phyloP scores from a whole-genome alignment of 2,329 filamentous ascomycete genomes.

The Epichloe bromicola region DNA sequence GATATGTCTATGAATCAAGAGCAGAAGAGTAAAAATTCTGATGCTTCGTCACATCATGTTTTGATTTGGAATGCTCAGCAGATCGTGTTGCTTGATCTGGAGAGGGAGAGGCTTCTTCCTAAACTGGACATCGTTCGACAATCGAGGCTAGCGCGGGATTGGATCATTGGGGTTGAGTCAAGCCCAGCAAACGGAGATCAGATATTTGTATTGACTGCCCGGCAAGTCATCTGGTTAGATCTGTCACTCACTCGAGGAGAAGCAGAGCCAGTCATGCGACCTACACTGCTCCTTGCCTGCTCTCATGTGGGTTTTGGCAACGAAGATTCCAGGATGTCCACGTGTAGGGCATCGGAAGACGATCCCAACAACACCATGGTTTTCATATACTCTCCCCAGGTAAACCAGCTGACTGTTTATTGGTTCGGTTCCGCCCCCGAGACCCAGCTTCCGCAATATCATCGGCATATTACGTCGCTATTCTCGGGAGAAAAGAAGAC shows the following conservation, averaged over 20 bases:
- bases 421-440: constrained; percentile 19
- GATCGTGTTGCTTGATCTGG: constrained; percentile 24
- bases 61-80: constrained; percentile 24
- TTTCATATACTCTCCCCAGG: constrained; percentile 20
- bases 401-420: constrained; percentile 21
- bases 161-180: constrained; percentile 42
- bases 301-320: constrained; percentile 16
- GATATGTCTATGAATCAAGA: constrained; percentile 7
- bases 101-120: constrained; percentile 17
- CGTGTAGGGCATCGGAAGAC: constrained; percentile 13
- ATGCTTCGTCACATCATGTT: constrained; percentile 11
- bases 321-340: constrained; percentile 16
- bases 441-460: constrained; percentile 21
- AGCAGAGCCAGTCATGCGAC: constrained; percentile 7
- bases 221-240: constrained; percentile 35
- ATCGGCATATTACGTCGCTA: constrained; percentile 22
- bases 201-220: constrained; percentile 46
- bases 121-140: constrained; percentile 15
- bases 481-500: constrained; percentile 7
- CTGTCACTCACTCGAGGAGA: constrained; percentile 14
- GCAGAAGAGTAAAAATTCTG: constrained; percentile 1
- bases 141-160: constrained; percentile 17
- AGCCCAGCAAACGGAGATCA: constrained; percentile 34
- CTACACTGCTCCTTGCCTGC: constrained; percentile 16
- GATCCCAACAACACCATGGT: constrained; percentile 16